Percentiles rank a stretch among this genome's conserved stretches.
Evolutionary conservation across 352 stramenopile genomes (phyloP).

Genomic region (Pythium insidiosum): DNA sequence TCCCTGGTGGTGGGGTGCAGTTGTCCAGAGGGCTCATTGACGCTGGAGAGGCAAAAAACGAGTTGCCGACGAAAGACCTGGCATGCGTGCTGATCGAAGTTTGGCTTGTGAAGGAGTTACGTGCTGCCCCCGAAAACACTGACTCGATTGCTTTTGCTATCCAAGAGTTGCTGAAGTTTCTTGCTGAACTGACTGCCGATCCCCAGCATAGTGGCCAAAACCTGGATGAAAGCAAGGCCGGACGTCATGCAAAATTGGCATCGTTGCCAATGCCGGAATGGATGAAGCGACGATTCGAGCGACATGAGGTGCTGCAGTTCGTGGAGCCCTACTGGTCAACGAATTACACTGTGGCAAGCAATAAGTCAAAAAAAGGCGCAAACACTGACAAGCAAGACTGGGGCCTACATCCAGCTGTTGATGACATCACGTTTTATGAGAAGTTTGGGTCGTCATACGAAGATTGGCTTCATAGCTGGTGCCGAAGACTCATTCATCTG

Average conservation of each 20-base stretch:
- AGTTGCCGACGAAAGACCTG: slow-evolving; percentile 75
- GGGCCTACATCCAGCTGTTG: slow-evolving; percentile 11
- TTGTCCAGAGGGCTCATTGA: no score
- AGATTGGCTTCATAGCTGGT: slow-evolving; percentile 79
- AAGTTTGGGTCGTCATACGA: slow-evolving; percentile 68
- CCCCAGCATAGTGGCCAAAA: slow-evolving; percentile 67
- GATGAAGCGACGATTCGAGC: slow-evolving; percentile 80
- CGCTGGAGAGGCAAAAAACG: slow-evolving; percentile 31
- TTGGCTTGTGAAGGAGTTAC: slow-evolving; percentile 76
- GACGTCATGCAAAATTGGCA: not conserved
- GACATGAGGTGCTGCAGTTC: slow-evolving; percentile 81
- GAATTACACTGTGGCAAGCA: slow-evolving; percentile 46
- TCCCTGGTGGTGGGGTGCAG: no score
- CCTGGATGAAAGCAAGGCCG: slow-evolving; percentile 1
- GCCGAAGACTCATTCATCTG: slow-evolving; percentile 58
- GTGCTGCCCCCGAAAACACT: slow-evolving; percentile 76
- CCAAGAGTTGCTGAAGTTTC: slow-evolving; percentile 79
- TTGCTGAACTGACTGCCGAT: slow-evolving; percentile 63
- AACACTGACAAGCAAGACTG: slow-evolving; percentile 4
- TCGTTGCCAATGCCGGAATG: slow-evolving; percentile 57
- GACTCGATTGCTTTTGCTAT: slow-evolving; percentile 79
- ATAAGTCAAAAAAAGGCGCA: not conserved
- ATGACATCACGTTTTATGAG: slow-evolving; percentile 69
- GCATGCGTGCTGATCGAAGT: slow-evolving; percentile 76
- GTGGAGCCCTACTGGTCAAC: slow-evolving; percentile 87